A percentile compares a stretch with the other conserved stretches of the same genome.
These are phyloP conservation scores for Ceratobasidium sp. DNA, from an alignment of 1,284 basidiomycete genomes.

Conservation along the genomic window DNA sequence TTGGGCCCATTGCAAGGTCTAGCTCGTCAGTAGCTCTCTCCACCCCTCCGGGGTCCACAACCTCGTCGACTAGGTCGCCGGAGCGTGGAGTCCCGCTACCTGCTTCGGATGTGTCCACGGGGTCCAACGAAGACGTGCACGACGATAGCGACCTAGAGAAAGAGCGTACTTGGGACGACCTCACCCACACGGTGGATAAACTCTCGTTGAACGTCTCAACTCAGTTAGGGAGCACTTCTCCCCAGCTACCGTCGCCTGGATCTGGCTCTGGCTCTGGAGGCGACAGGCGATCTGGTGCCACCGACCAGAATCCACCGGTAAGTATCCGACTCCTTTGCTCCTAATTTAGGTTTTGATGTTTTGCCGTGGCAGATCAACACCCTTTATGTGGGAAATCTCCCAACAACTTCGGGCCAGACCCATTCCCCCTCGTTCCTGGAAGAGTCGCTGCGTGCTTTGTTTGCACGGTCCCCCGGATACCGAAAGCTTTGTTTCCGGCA, in stretches of 20 bases:
- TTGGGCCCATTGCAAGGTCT: conserved; percentile 37
- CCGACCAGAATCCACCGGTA: conserved; percentile 91
- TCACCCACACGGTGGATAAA: conserved; percentile 13
- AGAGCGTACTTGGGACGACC: conserved; percentile 17
- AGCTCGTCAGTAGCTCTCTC: conserved; percentile 41
- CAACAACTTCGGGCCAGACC: conserved; percentile 72
- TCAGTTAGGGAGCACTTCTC: conserved; percentile 62
- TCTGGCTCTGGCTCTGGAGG: conserved; percentile 60
- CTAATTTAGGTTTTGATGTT: conserved; percentile 45
- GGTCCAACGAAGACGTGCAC: conserved; percentile 29
- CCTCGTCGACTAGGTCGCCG: conserved; percentile 35
- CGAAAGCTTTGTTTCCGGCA: conserved; percentile 94
- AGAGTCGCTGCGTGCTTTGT: conserved; percentile 84
- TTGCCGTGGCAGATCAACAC: conserved; percentile 79
- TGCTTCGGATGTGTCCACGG: conserved; percentile 41
- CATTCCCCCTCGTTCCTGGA: conserved; percentile 85
- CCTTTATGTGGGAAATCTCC: conserved; percentile 93
- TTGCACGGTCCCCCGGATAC: conserved; percentile 83
- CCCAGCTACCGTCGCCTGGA: conserved; percentile 62
- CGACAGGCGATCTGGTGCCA: conserved; percentile 63
- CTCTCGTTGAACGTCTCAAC: conserved; percentile 54
- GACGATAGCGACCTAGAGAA: conserved; percentile 24
- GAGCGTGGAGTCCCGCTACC: conserved; percentile 44
- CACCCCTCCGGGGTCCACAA: conserved; percentile 23
- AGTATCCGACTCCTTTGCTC: conserved; percentile 52